Evolutionary conservation across 148 eudicot species (phyloP).

Genomic region (Chenopodium formosanum): DNA sequence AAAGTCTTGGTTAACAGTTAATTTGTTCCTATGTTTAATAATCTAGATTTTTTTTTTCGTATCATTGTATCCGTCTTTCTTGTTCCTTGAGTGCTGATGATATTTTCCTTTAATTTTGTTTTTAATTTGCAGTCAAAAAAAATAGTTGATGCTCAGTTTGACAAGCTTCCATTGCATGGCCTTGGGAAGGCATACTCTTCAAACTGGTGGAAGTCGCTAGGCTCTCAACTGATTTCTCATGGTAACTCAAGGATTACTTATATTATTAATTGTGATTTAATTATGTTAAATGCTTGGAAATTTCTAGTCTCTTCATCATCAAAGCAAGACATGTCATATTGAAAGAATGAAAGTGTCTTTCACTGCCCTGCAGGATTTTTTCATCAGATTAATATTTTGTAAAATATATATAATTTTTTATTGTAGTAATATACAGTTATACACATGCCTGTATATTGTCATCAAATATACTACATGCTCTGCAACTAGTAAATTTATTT

Average conservation of each 20-base stretch:
- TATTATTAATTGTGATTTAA: neutral
- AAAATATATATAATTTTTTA: neutral
- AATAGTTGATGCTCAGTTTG: slow-evolving; percentile 64
- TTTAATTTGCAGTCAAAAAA: slow-evolving; percentile 51
- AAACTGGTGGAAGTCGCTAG: slow-evolving; percentile 85
- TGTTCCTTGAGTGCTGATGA: slow-evolving; percentile 9
- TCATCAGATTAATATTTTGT: neutral
- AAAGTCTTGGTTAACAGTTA: neutral
- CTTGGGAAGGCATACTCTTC: slow-evolving; percentile 75
- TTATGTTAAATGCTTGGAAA: neutral
- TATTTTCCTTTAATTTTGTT: neutral
- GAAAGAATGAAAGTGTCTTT: neutral
- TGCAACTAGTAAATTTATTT: neutral
- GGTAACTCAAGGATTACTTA: slow-evolving; percentile 40
- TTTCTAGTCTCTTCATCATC: neutral
- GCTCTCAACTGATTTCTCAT: slow-evolving; percentile 53
- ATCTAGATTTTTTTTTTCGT: neutral
- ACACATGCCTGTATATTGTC: neutral
- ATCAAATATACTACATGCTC: neutral
- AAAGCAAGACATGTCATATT: neutral
- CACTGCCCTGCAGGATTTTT: neutral
- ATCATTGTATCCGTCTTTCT: neutral
- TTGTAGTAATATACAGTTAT: neutral
- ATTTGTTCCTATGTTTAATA: neutral
- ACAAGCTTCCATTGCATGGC: slow-evolving; percentile 76